These are phyloP conservation scores for Fusarium sp. DNA, from an alignment of 2,329 filamentous ascomycete genomes.

Conservation along the genomic window DNA sequence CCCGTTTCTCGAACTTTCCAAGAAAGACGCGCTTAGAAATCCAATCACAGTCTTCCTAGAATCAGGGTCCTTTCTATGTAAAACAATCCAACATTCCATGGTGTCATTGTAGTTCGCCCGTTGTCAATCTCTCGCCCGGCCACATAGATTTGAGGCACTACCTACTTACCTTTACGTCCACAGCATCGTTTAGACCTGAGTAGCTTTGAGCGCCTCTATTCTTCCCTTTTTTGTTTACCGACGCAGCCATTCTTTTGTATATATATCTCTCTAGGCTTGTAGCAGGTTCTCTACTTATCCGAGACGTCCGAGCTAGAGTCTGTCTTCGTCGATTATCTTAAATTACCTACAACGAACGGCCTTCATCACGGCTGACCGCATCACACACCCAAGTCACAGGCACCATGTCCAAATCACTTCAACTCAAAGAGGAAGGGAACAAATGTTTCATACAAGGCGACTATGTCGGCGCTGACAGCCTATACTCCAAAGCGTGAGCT, in stretches of 20 bases:
- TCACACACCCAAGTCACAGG: neutral
- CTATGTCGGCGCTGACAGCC: constrained; percentile 72
- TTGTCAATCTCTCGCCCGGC: neutral
- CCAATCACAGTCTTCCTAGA: constrained; percentile 37
- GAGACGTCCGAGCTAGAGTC: neutral
- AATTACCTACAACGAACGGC: neutral
- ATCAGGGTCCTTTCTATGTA: constrained; percentile 15
- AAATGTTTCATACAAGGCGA: constrained; percentile 73
- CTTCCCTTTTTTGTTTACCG: neutral
- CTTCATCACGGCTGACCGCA: constrained; percentile 1
- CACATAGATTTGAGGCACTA: neutral
- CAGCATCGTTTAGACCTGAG: neutral
- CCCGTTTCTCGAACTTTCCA: constrained; percentile 46
- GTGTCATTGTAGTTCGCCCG: constrained; percentile 14
- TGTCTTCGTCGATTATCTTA: neutral
- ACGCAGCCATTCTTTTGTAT: neutral
- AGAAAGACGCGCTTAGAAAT: constrained; percentile 47
- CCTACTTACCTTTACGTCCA: neutral
- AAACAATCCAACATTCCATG: constrained; percentile 1
- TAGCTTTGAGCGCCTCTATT: neutral
- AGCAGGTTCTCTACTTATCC: neutral
- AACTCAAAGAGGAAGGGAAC: constrained; percentile 71
- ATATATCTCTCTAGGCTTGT: neutral
- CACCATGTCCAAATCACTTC: constrained; percentile 52
- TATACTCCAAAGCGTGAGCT: constrained; percentile 78